phyloP scores from a whole-genome alignment of 2,329 filamentous ascomycete genomes.

The Thelonectria discophora region DNA sequence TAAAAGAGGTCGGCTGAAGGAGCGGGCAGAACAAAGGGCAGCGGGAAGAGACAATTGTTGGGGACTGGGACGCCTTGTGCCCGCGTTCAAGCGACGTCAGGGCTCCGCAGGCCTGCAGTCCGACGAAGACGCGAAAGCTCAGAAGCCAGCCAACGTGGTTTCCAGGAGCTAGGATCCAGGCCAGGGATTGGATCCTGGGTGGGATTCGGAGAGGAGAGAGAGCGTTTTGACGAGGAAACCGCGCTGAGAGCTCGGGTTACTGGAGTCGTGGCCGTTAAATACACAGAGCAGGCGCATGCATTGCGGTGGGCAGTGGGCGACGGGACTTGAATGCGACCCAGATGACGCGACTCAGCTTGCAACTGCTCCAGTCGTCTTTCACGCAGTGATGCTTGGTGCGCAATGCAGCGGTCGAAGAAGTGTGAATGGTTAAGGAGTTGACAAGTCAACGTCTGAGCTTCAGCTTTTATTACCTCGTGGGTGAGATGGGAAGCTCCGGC shows the following conservation, averaged over 20 bases:
- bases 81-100: slow-evolving; percentile 39
- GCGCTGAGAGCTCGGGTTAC: slow-evolving; percentile 11
- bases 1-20: slow-evolving; percentile 19
- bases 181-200: slow-evolving; percentile 14
- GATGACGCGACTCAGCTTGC: slow-evolving; percentile 17
- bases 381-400: neutral
- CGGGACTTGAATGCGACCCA: slow-evolving; percentile 26
- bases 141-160: slow-evolving; percentile 17
- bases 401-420: neutral
- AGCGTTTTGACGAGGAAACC: slow-evolving; percentile 5
- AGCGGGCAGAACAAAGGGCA: slow-evolving; percentile 6
- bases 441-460: neutral
- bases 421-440: neutral
- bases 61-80: slow-evolving; percentile 24
- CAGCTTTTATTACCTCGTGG: neutral
- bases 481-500: slow-evolving; percentile 12
- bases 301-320: slow-evolving; percentile 1
- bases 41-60: slow-evolving; percentile 19
- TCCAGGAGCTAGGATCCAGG: slow-evolving; percentile 10
- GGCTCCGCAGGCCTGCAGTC: slow-evolving; percentile 40
- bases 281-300: neutral
- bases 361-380: slow-evolving; percentile 2
- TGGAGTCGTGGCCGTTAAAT: slow-evolving; percentile 2
- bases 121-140: slow-evolving; percentile 11
- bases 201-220: neutral